A percentile compares a stretch with the other conserved stretches of the same genome.
Conservation (phyloP, 805 yeast genomes). For the Hermanozyma aechmeae region DNA sequence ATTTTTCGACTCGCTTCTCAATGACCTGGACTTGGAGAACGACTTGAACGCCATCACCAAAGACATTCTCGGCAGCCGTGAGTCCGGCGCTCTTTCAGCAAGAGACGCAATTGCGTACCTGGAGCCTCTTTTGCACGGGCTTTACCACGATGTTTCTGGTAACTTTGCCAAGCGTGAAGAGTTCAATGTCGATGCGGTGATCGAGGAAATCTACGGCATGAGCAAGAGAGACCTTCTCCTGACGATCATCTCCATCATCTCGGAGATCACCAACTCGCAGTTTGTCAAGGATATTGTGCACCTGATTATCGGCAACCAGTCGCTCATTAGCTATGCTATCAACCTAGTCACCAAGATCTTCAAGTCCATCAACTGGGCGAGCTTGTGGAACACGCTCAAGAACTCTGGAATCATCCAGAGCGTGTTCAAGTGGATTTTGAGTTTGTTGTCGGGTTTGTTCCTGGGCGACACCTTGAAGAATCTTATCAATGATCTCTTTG, state of each 20-base stretch:
- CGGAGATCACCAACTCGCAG: conserved; percentile 14
- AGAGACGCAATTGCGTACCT: conserved; percentile 5
- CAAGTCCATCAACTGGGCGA: conserved; percentile 12
- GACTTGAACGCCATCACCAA: conserved; percentile 10
- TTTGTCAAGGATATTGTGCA: conserved; percentile 13
- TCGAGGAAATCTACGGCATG: conserved; percentile 6
- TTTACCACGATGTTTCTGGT: conserved; percentile 2
- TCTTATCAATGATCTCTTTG: conserved; percentile 8
- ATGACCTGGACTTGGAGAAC: conserved; percentile 8
- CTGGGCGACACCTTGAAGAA: conserved; percentile 6
- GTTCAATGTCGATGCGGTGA: conserved; percentile 3
- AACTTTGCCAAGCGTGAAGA: conserved; percentile 6
- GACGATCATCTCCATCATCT: conserved; percentile 11
- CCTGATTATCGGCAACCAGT: conserved; percentile 15
- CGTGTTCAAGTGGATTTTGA: conserved; percentile 7
- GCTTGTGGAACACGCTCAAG: conserved; percentile 15
- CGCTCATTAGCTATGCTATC: conserved; percentile 12
- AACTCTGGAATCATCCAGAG: conserved; percentile 16
- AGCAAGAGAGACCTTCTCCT: conserved; percentile 8
- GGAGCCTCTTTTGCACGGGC: conserved; percentile 5
- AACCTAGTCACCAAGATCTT: conserved; percentile 13
- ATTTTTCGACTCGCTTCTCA: conserved; percentile 10
- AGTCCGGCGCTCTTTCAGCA: conserved; percentile 2
- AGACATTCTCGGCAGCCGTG: no score
- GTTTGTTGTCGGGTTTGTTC: conserved; percentile 5